Conservation (phyloP, 352 stramenopile species). For the Phytophthora sansomeana region DNA sequence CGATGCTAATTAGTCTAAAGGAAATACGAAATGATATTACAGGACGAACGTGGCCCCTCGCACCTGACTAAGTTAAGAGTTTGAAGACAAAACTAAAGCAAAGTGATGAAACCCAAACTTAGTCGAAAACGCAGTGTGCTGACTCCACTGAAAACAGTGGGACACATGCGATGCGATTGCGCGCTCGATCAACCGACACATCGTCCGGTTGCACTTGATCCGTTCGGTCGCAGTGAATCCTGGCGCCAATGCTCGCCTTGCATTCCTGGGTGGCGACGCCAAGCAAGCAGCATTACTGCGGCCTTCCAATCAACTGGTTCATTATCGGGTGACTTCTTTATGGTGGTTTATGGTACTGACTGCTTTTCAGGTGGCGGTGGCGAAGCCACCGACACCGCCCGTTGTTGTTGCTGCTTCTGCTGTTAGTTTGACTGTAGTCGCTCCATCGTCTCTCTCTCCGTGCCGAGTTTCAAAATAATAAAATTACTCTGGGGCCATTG, state of each 20-base stretch:
- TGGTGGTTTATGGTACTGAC: conserved; percentile 30
- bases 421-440: conserved; percentile 10
- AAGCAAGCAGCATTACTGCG: not conserved
- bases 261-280: not conserved
- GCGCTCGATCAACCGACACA: not conserved
- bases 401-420: conserved; percentile 2
- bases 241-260: not conserved
- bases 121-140: not conserved
- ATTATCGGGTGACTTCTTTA: conserved; percentile 19
- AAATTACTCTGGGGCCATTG: conserved; percentile 31
- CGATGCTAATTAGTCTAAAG: no score
- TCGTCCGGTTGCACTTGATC: conserved; percentile 6
- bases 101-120: not conserved
- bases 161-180: conserved; percentile 23
- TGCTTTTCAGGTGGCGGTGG: conserved; percentile 14
- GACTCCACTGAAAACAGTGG: conserved; percentile 26
- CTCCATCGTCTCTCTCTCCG: not conserved
- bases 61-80: not conserved
- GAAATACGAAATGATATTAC: no score
- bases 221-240: not conserved
- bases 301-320: not conserved
- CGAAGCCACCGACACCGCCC: conserved; percentile 14
- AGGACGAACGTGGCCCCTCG: not conserved
- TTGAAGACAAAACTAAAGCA: not conserved
- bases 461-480: conserved; percentile 30